These are phyloP conservation scores for Thraustochytrium striatum DNA, from an alignment of 352 stramenopile species.

Conservation along the genomic window DNA sequence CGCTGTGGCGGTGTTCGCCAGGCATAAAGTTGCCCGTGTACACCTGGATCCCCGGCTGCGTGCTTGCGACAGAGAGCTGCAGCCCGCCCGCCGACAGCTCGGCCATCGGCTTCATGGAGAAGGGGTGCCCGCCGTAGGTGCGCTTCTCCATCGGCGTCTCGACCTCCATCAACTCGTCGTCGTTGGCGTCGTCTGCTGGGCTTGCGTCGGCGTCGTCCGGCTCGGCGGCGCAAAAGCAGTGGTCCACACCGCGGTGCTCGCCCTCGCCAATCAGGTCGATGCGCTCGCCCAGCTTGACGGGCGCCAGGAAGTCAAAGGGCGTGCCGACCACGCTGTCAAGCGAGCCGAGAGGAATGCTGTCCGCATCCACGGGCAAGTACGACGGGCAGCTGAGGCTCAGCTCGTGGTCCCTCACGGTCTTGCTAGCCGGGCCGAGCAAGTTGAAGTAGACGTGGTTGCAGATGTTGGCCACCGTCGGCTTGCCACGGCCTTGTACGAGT, in stretches of 20 bases:
- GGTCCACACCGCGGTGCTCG: constrained; percentile 48
- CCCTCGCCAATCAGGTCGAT: not conserved
- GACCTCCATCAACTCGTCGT: not conserved
- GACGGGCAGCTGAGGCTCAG: constrained; percentile 37
- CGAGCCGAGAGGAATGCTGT: constrained; percentile 20
- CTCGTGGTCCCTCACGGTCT: constrained; percentile 44
- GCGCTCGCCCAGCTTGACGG: not conserved
- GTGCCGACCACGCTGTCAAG: constrained; percentile 45
- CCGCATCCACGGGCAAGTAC: constrained; percentile 46
- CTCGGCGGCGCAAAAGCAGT: constrained; percentile 32
- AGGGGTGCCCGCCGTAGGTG: not conserved
- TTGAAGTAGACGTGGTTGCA: constrained; percentile 57
- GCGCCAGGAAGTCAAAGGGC: constrained; percentile 35
- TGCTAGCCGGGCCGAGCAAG: constrained; percentile 29
- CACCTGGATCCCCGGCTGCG: constrained; percentile 52
- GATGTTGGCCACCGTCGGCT: constrained; percentile 50
- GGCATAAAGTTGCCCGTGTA: constrained; percentile 54
- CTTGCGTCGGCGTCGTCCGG: not conserved
- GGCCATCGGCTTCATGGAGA: not conserved
- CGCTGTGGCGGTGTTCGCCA: constrained; percentile 19
- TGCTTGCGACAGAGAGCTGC: constrained; percentile 36
- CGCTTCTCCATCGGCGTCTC: not conserved
- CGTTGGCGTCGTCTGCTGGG: not conserved
- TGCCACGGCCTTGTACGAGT: constrained; percentile 1
- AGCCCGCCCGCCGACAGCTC: not conserved